Conservation (phyloP, 805 yeast species). For the Priceomyces castillae region DNA sequence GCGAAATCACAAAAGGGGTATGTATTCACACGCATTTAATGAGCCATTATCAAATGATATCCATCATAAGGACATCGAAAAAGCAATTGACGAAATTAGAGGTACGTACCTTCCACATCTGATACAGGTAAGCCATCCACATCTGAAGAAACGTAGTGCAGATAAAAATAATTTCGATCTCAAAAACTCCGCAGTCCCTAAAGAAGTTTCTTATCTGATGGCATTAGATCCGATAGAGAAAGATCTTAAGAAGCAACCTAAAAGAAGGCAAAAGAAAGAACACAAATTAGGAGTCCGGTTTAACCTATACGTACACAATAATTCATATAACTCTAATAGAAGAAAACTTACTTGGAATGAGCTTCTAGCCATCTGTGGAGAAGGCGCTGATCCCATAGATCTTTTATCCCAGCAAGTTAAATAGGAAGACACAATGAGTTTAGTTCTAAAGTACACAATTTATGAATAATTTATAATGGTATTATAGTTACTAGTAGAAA, state of each 20-base stretch:
- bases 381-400: conserved; percentile 15
- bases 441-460: too few species aligned
- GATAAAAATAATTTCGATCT: not conserved
- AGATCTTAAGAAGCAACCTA: too few species aligned
- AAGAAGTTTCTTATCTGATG: not conserved
- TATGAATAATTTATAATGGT: too few species aligned
- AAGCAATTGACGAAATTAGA: not conserved
- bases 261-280: not conserved
- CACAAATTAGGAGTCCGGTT: too few species aligned
- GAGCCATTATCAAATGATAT: too few species aligned
- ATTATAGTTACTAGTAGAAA: too few species aligned
- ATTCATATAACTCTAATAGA: not conserved
- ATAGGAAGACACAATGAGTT: too few species aligned
- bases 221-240: not conserved
- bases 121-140: not conserved
- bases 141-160: not conserved
- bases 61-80: not conserved
- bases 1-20: too few species aligned
- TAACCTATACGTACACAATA: not conserved
- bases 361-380: conserved; percentile 7
- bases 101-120: not conserved
- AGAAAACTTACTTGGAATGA: conserved; percentile 6
- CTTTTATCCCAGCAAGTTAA: conserved; percentile 5
- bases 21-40: too few species aligned
- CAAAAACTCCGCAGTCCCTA: not conserved